Evolutionary conservation across 2,329 filamentous ascomycete genomes (phyloP).

Genomic region (Ophiostoma triangulosporum): DNA sequence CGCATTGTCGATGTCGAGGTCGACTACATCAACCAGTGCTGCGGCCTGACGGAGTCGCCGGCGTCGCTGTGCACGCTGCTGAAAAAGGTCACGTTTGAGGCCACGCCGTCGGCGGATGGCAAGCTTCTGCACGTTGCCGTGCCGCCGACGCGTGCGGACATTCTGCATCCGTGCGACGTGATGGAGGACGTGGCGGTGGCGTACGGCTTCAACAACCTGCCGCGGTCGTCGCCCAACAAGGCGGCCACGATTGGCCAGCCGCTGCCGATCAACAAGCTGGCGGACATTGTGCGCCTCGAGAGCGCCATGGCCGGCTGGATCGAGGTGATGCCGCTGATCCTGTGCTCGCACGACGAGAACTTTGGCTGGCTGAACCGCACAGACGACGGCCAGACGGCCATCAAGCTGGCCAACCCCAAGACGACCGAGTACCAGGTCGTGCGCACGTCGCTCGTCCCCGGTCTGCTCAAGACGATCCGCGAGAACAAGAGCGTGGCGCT

Average conservation of each 20-base stretch:
- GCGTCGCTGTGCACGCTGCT: constrained; percentile 67
- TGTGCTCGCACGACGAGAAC: constrained; percentile 97
- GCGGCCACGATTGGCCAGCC: constrained; percentile 77
- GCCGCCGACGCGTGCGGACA: constrained; percentile 81
- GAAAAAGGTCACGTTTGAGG: constrained; percentile 78
- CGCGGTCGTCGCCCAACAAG: constrained; percentile 73
- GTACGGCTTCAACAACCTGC: constrained; percentile 94
- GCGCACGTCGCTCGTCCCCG: constrained; percentile 71
- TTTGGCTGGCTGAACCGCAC: constrained; percentile 87
- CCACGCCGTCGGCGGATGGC: constrained; percentile 55
- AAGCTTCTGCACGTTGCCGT: constrained; percentile 70
- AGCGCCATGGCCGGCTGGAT: constrained; percentile 90
- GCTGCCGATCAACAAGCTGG: constrained; percentile 84
- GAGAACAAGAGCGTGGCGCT: constrained; percentile 85
- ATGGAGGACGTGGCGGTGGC: constrained; percentile 98
- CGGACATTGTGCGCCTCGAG: constrained; percentile 80
- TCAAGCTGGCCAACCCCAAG: constrained; percentile 84
- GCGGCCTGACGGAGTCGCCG: constrained; percentile 63
- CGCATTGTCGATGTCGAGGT: constrained; percentile 70
- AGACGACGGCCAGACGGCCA: constrained; percentile 71
- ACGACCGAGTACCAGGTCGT: constrained; percentile 89
- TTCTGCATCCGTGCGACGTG: constrained; percentile 91
- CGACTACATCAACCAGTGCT: constrained; percentile 87
- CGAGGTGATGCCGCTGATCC: constrained; percentile 88
- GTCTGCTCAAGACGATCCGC: constrained; percentile 81